A percentile compares a stretch with the other conserved stretches of the same genome.
phyloP scores from a whole-genome alignment of 345 rosid genomes.

The Iberis pinnata region DNA sequence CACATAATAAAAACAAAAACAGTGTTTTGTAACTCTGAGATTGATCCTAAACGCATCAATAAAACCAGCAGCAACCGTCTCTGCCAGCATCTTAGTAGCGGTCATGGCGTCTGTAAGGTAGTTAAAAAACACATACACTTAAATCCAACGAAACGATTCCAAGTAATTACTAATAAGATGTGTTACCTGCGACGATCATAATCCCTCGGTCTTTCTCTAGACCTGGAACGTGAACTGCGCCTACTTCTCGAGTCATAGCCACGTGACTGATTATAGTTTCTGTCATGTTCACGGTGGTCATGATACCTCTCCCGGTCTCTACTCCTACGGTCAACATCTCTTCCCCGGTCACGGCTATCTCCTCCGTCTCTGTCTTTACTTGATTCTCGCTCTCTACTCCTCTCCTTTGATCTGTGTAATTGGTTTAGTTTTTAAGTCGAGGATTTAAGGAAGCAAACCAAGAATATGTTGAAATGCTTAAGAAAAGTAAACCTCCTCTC shows the following conservation, averaged over 20 bases:
- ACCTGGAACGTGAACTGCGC: constrained; percentile 46
- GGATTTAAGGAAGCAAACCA: not conserved
- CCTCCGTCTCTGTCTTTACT: constrained; percentile 62
- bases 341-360: too few species aligned
- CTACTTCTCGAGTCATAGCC: constrained; percentile 35
- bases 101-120: constrained; percentile 28
- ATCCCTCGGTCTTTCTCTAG: constrained; percentile 72
- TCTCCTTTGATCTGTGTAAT: constrained; percentile 65
- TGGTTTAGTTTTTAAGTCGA: not conserved
- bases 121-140: not conserved
- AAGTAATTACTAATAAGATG: too few species aligned
- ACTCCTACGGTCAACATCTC: constrained; percentile 33
- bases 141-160: too few species aligned
- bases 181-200: constrained; percentile 72
- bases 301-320: constrained; percentile 73
- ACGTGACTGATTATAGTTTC: constrained; percentile 52
- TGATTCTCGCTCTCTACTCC: constrained; percentile 56
- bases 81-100: constrained; percentile 24
- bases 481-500: constrained; percentile 27
- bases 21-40: constrained; percentile 21
- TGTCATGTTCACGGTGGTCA: constrained; percentile 48
- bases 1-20: constrained; percentile 2
- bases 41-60: constrained; percentile 25
- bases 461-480: not conserved
- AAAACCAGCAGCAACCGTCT: constrained; percentile 9